Conservation (phyloP, 148 eudicot species). For the Suaeda aralocaspica region DNA sequence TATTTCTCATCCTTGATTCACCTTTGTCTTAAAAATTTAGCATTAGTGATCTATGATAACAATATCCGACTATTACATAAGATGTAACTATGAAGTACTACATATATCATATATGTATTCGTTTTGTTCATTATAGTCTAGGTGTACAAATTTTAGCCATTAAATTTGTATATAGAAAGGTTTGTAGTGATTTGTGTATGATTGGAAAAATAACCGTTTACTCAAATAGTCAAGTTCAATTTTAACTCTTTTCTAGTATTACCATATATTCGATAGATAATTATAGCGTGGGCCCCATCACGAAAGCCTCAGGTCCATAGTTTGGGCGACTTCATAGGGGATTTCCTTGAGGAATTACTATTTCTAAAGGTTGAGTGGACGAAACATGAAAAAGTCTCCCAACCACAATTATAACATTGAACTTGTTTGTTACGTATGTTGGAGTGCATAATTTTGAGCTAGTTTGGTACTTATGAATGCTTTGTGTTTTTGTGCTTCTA, state of each 20-base stretch:
- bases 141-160: background rate
- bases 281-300: too few species aligned
- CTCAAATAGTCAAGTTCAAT: too few species aligned
- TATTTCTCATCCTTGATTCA: background rate
- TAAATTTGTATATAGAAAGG: background rate
- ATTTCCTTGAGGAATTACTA: too few species aligned
- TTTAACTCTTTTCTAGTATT: background rate
- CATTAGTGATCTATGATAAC: background rate
- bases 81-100: too few species aligned
- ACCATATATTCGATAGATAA: background rate
- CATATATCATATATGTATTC: too few species aligned
- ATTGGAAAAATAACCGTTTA: background rate
- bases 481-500: background rate
- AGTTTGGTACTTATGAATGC: background rate
- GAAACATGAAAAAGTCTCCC: too few species aligned
- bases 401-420: too few species aligned
- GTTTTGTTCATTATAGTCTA: background rate
- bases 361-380: too few species aligned
- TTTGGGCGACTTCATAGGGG: too few species aligned
- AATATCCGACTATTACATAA: too few species aligned
- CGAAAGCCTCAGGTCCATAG: too few species aligned
- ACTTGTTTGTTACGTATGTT: too few species aligned
- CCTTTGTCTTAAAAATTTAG: background rate
- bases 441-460: slow-evolving; percentile 4
- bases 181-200: background rate